These are phyloP conservation scores for Fusarium pininemorale DNA, from an alignment of 2,329 filamentous ascomycete genomes.

Conservation along the genomic window DNA sequence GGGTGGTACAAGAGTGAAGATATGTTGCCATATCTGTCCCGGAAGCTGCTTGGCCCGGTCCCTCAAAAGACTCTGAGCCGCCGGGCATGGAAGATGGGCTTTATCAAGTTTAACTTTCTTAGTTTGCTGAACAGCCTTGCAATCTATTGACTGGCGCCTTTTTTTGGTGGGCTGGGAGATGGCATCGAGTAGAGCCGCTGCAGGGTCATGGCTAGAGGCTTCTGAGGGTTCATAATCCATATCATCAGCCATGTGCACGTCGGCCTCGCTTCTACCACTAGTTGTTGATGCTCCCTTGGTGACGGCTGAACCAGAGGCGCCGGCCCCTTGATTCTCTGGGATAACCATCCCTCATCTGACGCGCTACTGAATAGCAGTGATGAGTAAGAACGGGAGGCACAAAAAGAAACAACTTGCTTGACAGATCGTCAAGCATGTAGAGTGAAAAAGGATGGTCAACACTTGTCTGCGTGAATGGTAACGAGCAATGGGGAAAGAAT, in stretches of 20 bases:
- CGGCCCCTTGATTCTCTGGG: background rate
- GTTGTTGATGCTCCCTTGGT: conserved; percentile 9
- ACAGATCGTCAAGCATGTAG: conserved; percentile 18
- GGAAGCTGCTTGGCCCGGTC: conserved; percentile 54
- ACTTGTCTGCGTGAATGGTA: conserved; percentile 38
- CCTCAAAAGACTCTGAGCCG: conserved; percentile 3
- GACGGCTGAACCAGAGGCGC: conserved; percentile 13
- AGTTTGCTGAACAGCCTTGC: conserved; percentile 11
- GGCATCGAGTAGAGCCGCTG: conserved; percentile 12
- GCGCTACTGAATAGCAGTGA: background rate
- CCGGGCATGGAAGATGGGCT: conserved; percentile 9
- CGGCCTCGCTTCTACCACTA: conserved; percentile 4
- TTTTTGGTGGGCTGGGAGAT: conserved; percentile 18
- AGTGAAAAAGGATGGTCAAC: conserved; percentile 22
- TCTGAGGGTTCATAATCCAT: conserved; percentile 22
- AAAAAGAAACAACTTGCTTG: conserved; percentile 10
- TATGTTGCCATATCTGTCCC: conserved; percentile 73
- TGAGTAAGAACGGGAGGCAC: background rate
- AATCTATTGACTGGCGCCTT: conserved; percentile 33
- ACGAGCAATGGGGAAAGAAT: conserved; percentile 4
- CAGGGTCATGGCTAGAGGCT: conserved; percentile 19
- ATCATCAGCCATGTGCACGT: conserved; percentile 20
- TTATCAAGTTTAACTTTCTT: conserved; percentile 37
- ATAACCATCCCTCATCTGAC: conserved; percentile 22
- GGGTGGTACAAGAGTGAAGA: conserved; percentile 74